Evolutionary conservation across 768 basidiomycete species (phyloP).

Genomic region (Panaeolus papilionaceus): DNA sequence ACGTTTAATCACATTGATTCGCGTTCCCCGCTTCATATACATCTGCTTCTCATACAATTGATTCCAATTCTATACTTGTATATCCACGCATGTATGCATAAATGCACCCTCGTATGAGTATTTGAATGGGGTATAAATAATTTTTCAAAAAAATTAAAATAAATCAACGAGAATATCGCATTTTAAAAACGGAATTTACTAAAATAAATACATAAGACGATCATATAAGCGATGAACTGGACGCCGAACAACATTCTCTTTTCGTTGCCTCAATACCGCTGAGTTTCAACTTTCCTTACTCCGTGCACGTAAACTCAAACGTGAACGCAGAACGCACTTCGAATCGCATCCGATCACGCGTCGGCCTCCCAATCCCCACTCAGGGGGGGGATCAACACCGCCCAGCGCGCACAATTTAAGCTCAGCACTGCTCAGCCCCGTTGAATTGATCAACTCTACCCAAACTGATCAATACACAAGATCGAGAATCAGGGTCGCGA

Average conservation of each 20-base stretch:
- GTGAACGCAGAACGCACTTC: too few species aligned
- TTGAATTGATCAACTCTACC: not conserved
- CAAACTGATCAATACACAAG: not conserved
- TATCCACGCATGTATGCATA: not conserved
- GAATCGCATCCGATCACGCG: not conserved
- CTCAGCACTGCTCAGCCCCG: not conserved
- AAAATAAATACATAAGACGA: not conserved
- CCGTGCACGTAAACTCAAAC: too few species aligned
- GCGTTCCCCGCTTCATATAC: not conserved
- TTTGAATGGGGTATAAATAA: not conserved
- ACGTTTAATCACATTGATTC: not conserved
- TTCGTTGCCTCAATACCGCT: too few species aligned
- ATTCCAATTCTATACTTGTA: not conserved
- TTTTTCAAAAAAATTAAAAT: not conserved
- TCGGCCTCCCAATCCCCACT: not conserved
- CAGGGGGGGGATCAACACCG: not conserved
- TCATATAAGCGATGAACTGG: too few species aligned
- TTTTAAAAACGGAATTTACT: not conserved
- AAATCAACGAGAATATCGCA: not conserved
- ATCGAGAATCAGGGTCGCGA: slow-evolving; percentile 8
- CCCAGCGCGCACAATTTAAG: not conserved
- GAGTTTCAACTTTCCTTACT: too few species aligned
- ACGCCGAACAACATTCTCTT: too few species aligned
- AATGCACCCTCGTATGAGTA: not conserved
- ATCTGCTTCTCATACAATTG: not conserved